Evolutionary conservation across 305 asterid genomes (phyloP).

Genomic region (Caryopteris hybrid): DNA sequence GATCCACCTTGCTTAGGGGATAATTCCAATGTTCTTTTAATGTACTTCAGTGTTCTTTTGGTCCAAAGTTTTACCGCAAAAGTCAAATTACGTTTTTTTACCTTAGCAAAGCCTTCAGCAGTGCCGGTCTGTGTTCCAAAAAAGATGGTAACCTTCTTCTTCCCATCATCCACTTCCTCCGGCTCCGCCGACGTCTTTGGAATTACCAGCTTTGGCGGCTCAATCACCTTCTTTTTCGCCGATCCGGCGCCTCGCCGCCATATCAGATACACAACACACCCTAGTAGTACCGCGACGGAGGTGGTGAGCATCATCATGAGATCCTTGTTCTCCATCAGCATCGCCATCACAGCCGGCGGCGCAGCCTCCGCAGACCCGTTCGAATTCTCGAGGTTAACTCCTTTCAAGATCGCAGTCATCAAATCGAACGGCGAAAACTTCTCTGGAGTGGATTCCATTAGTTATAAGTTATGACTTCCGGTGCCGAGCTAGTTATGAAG

Average conservation of each 20-base stretch:
- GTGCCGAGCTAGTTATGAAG: background rate
- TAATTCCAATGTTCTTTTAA: slow-evolving; percentile 1
- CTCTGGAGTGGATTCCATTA: slow-evolving; percentile 48
- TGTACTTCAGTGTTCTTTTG: background rate
- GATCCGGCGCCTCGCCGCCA: slow-evolving; percentile 49
- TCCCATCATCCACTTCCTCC: slow-evolving; percentile 82
- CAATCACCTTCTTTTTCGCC: slow-evolving; percentile 37
- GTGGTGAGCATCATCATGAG: slow-evolving; percentile 66
- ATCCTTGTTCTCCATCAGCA: slow-evolving; percentile 74
- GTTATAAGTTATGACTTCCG: background rate
- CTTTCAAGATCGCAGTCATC: slow-evolving; percentile 72
- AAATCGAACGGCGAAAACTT: slow-evolving; percentile 81
- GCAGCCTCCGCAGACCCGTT: slow-evolving; percentile 51
- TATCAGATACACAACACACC: slow-evolving; percentile 48
- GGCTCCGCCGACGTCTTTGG: slow-evolving; percentile 45
- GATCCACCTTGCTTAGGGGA: slow-evolving; percentile 7
- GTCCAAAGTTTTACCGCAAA: background rate
- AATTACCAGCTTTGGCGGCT: slow-evolving; percentile 43
- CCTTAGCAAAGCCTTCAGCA: slow-evolving; percentile 99
- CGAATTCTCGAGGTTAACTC: slow-evolving; percentile 45
- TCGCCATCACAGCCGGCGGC: slow-evolving; percentile 48
- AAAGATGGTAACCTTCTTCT: slow-evolving; percentile 71
- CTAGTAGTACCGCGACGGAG: slow-evolving; percentile 66
- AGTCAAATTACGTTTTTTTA: slow-evolving; percentile 9
- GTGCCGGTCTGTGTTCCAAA: slow-evolving; percentile 98